Evolutionary conservation across 2,329 filamentous ascomycete species (phyloP).

Genomic region (Arthroderma uncinatum): DNA sequence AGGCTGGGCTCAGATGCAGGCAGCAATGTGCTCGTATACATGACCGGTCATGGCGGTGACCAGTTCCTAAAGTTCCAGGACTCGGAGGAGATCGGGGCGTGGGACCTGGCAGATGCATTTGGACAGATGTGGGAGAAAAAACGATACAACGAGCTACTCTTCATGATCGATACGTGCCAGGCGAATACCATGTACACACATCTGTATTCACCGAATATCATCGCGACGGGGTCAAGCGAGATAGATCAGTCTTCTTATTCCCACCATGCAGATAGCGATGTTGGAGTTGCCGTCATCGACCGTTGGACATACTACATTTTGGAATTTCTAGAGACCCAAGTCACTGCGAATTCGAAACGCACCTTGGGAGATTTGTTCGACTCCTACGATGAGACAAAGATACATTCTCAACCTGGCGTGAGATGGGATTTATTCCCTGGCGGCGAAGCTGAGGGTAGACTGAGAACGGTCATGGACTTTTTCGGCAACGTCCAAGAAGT

Average conservation of each 20-base stretch:
- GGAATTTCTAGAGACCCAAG: constrained; percentile 86
- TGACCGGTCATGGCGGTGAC: constrained; percentile 96
- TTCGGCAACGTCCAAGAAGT: constrained; percentile 98
- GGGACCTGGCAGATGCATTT: constrained; percentile 92
- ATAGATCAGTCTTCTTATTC: constrained; percentile 95
- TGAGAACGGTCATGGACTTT: constrained; percentile 84
- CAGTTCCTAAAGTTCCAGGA: constrained; percentile 99
- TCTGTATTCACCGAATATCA: constrained; percentile 95
- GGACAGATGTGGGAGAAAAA: constrained; percentile 99
- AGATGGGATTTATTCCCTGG: constrained; percentile 91
- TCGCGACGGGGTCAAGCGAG: constrained; percentile 91
- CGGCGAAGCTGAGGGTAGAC: constrained; percentile 63
- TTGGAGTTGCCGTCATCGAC: constrained; percentile 95
- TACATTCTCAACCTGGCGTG: constrained; percentile 83
- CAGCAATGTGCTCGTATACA: constrained; percentile 96
- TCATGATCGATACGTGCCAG: constrained; percentile 99
- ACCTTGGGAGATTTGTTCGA: constrained; percentile 91
- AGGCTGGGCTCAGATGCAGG: constrained; percentile 85
- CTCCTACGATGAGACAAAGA: constrained; percentile 88
- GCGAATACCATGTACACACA: constrained; percentile 99
- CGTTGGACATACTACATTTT: constrained; percentile 98
- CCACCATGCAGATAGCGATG: constrained; percentile 95
- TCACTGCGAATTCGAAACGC: constrained; percentile 73
- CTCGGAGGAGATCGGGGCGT: constrained; percentile 91
- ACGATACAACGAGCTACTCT: constrained; percentile 93